phyloP scores from a whole-genome alignment of 106 monocot genomes.

The Phalaenopsis aphrodite region DNA sequence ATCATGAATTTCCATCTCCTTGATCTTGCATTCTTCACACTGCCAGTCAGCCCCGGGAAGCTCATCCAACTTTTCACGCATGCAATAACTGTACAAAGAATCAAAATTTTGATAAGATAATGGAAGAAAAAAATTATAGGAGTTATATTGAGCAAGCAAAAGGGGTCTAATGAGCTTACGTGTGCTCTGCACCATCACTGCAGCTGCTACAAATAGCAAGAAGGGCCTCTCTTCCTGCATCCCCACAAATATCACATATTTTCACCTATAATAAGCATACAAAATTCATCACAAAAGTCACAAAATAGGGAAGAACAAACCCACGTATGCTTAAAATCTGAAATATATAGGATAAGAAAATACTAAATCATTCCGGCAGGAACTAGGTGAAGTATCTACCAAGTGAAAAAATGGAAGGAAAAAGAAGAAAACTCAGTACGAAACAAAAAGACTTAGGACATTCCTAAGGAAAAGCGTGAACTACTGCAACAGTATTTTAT shows the following conservation, averaged over 20 bases:
- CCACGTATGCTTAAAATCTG: no score
- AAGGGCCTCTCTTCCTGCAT: constrained; percentile 65
- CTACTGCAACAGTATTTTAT: not conserved
- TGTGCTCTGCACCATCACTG: constrained; percentile 83
- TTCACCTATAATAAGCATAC: constrained; percentile 41
- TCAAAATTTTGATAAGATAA: not conserved
- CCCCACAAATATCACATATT: constrained; percentile 93
- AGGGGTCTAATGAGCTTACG: constrained; percentile 25
- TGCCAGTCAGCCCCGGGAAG: constrained; percentile 89
- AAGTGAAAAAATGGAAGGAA: not conserved
- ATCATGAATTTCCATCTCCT: constrained; percentile 23
- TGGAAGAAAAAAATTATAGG: not conserved
- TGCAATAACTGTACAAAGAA: constrained; percentile 63
- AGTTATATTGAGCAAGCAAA: not conserved
- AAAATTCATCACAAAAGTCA: not conserved
- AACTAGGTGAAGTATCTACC: not conserved
- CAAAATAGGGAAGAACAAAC: no score
- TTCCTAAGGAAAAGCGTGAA: not conserved
- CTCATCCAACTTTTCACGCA: constrained; percentile 61
- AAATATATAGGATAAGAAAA: no score
- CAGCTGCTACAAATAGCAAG: constrained; percentile 76
- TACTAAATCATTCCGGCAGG: not conserved
- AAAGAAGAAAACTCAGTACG: no score
- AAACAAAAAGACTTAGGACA: no score
- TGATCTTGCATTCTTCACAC: constrained; percentile 79